phyloP scores from a whole-genome alignment of 2,329 filamentous ascomycete genomes.

The Calcarisporium arbuscula region DNA sequence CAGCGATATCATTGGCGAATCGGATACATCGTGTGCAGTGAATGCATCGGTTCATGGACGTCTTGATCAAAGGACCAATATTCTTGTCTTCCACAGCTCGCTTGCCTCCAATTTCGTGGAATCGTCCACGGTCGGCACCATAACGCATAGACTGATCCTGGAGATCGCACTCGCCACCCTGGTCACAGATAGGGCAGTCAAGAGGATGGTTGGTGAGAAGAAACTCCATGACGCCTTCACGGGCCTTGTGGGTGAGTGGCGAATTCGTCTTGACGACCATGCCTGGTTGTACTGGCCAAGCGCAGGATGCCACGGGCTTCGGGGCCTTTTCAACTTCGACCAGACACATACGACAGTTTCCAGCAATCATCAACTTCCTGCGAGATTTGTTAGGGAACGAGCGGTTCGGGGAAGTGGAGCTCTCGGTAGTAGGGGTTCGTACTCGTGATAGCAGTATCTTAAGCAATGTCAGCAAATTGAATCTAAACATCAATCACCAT shows the following conservation, averaged over 20 bases:
- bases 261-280: slow-evolving; percentile 99
- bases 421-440: slow-evolving; percentile 44
- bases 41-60: slow-evolving; percentile 99
- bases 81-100: slow-evolving; percentile 99
- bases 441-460: slow-evolving; percentile 99
- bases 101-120: slow-evolving; percentile 94
- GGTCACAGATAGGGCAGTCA: slow-evolving; percentile 96
- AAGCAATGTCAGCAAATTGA: slow-evolving; percentile 27
- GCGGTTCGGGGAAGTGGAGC: slow-evolving; percentile 11
- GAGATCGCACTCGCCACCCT: slow-evolving; percentile 97
- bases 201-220: slow-evolving; percentile 92
- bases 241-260: slow-evolving; percentile 90
- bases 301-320: slow-evolving; percentile 96
- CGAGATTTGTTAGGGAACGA: slow-evolving; percentile 24
- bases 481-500: slow-evolving; percentile 7
- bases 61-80: slow-evolving; percentile 96
- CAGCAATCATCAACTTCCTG: slow-evolving; percentile 96
- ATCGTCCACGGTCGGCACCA: slow-evolving; percentile 88
- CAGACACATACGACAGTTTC: slow-evolving; percentile 99
- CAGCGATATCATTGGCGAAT: slow-evolving; percentile 95
- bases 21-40: slow-evolving; percentile 97
- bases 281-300: slow-evolving; percentile 95
- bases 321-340: slow-evolving; percentile 96
- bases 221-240: slow-evolving; percentile 99
- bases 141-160: slow-evolving; percentile 99